Conservation (phyloP, 192 early-diverging fungal genomes). For the Mortierella hygrophila region DNA sequence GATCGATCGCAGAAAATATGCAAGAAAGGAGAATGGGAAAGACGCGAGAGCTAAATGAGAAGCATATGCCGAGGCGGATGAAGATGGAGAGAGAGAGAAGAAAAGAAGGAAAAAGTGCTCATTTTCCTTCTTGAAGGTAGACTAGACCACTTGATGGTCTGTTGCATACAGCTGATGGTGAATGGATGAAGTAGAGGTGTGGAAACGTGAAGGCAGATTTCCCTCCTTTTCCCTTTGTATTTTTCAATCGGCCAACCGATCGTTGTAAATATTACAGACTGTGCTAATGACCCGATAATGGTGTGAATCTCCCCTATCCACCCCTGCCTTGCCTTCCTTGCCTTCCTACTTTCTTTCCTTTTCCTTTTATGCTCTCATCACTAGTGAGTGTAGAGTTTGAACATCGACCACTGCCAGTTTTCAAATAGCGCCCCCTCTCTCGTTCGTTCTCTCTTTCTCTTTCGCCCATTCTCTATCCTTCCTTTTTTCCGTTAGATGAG, state of each 20-base stretch:
- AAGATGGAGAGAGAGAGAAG: not conserved
- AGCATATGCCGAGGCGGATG: not conserved
- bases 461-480: not conserved
- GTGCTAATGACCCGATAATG: not conserved
- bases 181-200: not conserved
- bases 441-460: not conserved
- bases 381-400: not conserved
- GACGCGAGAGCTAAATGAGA: not conserved
- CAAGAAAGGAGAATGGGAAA: not conserved
- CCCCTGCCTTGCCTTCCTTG: not conserved
- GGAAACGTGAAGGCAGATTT: not conserved
- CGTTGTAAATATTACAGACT: not conserved
- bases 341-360: not conserved
- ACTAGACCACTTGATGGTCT: not conserved
- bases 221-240: not conserved
- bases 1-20: constrained; percentile 3
- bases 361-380: not conserved
- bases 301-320: not conserved
- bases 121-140: not conserved
- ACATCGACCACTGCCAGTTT: not conserved
- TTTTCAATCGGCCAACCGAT: constrained; percentile 3
- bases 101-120: not conserved
- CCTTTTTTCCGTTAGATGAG: not conserved
- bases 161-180: not conserved
- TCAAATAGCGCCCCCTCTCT: not conserved